Base-by-base conservation (phyloP, 208 protist species). In the Acanthamoeba culbertsoni region DNA sequence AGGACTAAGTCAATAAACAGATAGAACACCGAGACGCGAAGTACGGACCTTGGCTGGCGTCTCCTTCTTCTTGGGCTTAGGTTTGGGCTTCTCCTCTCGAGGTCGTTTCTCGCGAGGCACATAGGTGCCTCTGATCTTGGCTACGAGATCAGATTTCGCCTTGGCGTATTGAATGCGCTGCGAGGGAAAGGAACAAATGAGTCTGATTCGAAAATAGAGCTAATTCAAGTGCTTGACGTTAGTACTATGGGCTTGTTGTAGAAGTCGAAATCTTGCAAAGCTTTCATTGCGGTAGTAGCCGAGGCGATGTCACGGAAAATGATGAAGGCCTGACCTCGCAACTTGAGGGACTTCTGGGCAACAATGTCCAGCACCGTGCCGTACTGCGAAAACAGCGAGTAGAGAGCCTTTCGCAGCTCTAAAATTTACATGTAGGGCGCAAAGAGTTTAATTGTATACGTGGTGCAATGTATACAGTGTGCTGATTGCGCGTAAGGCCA, bases 251-350 rank as follows among this genome's bases (percentile, higher is more conserved):
- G 96, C 91, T 96, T 96, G 42, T 94, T 96, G 89, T 96, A 97
- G 79, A 98, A 97, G 16, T 51, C 40, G 63, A 97, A 97, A 16
- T 94, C 93, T 55, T 98, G 91, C 82, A 98, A 62, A 10, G 93
- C 45, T 63, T 84, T 90, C 3, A 97, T 20, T 8, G 97, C 96
- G 40, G 95, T 94, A 4, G 95, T 96, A 5, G 97, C 96, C 20
- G 90, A 94, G 16, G 93, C 55, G n/a, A 98, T 63, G 59, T 98
- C 97, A 46, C 95, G 93, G 94, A 97, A 98, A 18, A 98, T 94
- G 35, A 98, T 93, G 62, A 98, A 98, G 7, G 98, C 98, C 94
- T 98, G 98, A 40, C 98, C 98, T 35, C 97, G 94, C 96, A 97
- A 97, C 65, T 96, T 97, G 10, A 86, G 62, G 35, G 95, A 97